These are phyloP conservation scores for Medicago arabica DNA, from an alignment of 306 rosid species.

Conservation along the genomic window DNA sequence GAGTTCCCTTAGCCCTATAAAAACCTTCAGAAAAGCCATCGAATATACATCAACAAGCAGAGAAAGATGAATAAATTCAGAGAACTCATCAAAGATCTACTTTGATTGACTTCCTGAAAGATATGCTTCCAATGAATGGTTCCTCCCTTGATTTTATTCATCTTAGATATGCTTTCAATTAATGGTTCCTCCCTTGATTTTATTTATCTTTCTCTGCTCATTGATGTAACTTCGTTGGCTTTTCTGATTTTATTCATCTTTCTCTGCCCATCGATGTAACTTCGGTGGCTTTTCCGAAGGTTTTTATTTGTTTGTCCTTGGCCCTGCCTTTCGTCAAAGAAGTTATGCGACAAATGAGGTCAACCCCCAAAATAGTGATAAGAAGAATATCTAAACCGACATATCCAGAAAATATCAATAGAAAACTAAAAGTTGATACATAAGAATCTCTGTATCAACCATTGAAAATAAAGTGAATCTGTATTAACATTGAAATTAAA, in stretches of 20 bases:
- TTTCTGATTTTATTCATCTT: too few relatives aligned
- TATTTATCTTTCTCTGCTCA: too few relatives aligned
- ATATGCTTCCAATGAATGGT: not conserved
- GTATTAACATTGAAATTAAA: too few relatives aligned
- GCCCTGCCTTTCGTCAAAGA: not conserved
- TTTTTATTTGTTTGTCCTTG: not conserved
- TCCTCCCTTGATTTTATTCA: not conserved
- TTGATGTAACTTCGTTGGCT: too few relatives aligned
- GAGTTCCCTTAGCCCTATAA: not conserved
- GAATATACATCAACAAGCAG: not conserved
- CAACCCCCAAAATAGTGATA: not conserved
- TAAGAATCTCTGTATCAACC: not conserved
- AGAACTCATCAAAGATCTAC: not conserved
- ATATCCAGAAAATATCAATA: not conserved
- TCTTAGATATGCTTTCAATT: too few relatives aligned
- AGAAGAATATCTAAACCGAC: conserved; percentile 7
- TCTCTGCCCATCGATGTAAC: too few relatives aligned
- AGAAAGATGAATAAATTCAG: not conserved
- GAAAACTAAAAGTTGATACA: not conserved
- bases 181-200: too few relatives aligned
- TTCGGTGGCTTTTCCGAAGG: too few relatives aligned
- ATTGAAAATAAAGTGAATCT: not conserved
- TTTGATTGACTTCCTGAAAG: not conserved
- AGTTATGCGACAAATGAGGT: not conserved
- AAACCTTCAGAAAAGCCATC: not conserved